These are phyloP conservation scores for Starmerella bacillaris DNA, from an alignment of 805 yeast genomes.

Conservation along the genomic window DNA sequence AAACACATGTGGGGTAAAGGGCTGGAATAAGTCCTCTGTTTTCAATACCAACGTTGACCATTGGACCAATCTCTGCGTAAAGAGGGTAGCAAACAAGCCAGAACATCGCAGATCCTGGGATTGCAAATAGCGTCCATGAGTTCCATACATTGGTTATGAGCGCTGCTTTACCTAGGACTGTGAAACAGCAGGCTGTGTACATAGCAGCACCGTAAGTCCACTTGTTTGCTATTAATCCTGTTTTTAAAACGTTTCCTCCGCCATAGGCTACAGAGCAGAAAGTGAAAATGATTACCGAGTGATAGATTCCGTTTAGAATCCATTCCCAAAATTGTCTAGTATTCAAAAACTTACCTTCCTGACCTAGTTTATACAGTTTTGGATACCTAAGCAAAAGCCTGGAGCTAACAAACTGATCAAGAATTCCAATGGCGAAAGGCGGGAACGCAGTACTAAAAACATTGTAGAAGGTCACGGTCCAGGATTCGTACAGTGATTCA, in stretches of 20 bases:
- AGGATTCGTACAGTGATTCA: constrained; percentile 86
- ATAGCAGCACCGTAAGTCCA: constrained; percentile 93
- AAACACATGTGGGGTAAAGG: constrained; percentile 57
- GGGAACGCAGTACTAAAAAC: constrained; percentile 89
- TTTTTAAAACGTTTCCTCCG: constrained; percentile 40
- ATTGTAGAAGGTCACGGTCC: constrained; percentile 94
- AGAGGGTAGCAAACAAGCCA: constrained; percentile 81
- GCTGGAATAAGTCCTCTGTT: constrained; percentile 63
- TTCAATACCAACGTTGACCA: constrained; percentile 62
- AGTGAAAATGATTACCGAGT: constrained; percentile 67
- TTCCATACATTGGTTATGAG: constrained; percentile 87
- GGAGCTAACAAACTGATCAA: constrained; percentile 90
- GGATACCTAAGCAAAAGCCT: constrained; percentile 81
- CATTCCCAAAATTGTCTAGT: constrained; percentile 92
- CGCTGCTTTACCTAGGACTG: constrained; percentile 90
- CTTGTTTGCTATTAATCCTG: constrained; percentile 62
- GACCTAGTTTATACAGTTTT: constrained; percentile 79
- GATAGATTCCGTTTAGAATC: constrained; percentile 90
- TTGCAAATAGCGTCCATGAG: constrained; percentile 73
- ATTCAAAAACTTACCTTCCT: constrained; percentile 70
- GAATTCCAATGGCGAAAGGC: constrained; percentile 88
- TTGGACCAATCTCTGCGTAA: constrained; percentile 72
- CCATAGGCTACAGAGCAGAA: constrained; percentile 52
- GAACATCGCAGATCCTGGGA: constrained; percentile 76
- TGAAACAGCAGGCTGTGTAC: constrained; percentile 69